Base-by-base conservation (phyloP, 345 rosid species). In the Bruguiera parviflora region DNA sequence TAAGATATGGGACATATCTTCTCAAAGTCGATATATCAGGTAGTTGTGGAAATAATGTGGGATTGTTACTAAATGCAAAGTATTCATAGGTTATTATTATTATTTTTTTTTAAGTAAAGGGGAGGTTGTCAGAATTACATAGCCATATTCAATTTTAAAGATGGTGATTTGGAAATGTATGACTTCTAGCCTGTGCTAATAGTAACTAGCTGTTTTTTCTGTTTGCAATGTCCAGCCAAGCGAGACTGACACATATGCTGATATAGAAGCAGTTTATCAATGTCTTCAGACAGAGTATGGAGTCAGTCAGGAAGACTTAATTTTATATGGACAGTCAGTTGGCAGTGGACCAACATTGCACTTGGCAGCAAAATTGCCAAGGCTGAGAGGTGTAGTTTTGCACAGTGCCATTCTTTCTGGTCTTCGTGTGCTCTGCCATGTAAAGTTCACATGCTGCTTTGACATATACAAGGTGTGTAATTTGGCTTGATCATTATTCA, bases 351-450 rank as follows among this genome's bases (percentile, higher is more conserved):
- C 98, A 16, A 96, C 99, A 1, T 65, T 96, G 65, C 98, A 96
- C 79, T 82, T 96, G 83, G 99, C 98, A 63, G 87, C 97, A 56
- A 90, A 96, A 80, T 81, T 96, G 79, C 98, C 99, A 8, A 81
- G 99, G 82, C 83, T 96, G 53, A 85, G 99, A 81, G 99, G 99
- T 13, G 97, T 96, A 29, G 97, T 96, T 78, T 84, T 96, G 74
- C 99, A 96, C 58, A 96, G 99, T 20, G 97, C 92, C 79, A 96
- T 96, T 72, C 98, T 96, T 77, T 96, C 99, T 58, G 99, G 99
- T 66, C 98, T 96, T 61, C 98, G 99, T 11, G 99, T 96, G 67
- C 87, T 96, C 64, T 96, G 99, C 80, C 99, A 96, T 66, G 97
- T 89, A 58, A 96, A 88, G 63, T 92, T 85, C 80, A 63, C 86